Base-by-base conservation (phyloP, 352 stramenopile species). In the Globisporangium orthogonon region DNA sequence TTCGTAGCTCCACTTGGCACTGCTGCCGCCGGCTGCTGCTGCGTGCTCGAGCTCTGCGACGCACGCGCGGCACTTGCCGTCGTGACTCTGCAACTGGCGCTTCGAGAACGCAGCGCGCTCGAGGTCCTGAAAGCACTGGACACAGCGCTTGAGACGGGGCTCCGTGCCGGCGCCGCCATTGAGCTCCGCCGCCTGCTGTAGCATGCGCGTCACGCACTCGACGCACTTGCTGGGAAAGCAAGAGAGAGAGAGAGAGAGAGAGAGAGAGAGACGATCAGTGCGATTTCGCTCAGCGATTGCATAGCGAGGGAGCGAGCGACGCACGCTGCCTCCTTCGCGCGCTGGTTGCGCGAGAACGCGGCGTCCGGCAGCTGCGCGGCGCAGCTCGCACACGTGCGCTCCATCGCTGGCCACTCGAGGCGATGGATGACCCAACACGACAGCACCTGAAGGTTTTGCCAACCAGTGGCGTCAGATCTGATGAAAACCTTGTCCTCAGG, bases 101-200 rank as follows among this genome's bases (percentile, higher is more conserved):
- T 91, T 91, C 55, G 81, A 91, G 58, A 87, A 91, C 17, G 59
- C 67, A 3, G 70, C 58, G 51, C 82, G 83, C 0, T 71, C 54
- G n/a, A 87, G 59, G 43, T 78, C 76, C 51, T 83, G 75, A 61
- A 89, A 91, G 70, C 81, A 91, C 63, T 91, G 81, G 28, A 88
- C 70, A 52, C 81, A 91, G 18, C 73, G 71, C 56, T 89, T 89
- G 28, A 82, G 60, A 13, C 76, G 67, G 28, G 62, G 48, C 33
- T 63, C 66, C 14, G 50, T 45, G 18, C 66, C 56, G 11, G 1
- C 43, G 43, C 10, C 18, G 43, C 54, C 45, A 40, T 77, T 61
- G 10, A 58, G 31, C 14, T 67, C 43, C 7, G 60, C 40, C 1
- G 40, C 54, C 39, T 61, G 37, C 43, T 64, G 59, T 1, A 76